phyloP scores from a whole-genome alignment of 495 filamentous ascomycete species.

The Tuber indicum region DNA sequence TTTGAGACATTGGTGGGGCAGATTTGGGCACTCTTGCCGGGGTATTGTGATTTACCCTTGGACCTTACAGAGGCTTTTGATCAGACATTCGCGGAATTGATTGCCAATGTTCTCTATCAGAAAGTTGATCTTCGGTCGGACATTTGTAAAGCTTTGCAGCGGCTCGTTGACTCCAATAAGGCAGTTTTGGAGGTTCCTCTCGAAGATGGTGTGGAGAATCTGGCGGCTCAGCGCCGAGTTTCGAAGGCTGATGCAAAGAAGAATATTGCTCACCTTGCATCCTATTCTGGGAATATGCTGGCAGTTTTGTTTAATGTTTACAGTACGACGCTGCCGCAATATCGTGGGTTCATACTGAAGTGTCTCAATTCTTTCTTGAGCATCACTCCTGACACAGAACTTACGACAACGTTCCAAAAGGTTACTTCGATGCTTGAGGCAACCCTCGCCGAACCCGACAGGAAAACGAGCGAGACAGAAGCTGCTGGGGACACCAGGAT shows the following conservation, averaged over 20 bases:
- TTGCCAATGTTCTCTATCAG: slow-evolving; percentile 86
- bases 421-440: slow-evolving; percentile 76
- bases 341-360: slow-evolving; percentile 77
- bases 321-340: slow-evolving; percentile 87
- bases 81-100: slow-evolving; percentile 80
- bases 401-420: slow-evolving; percentile 77
- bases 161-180: slow-evolving; percentile 85
- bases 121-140: slow-evolving; percentile 80
- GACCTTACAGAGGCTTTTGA: slow-evolving; percentile 74
- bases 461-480: slow-evolving; percentile 55
- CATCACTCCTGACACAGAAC: slow-evolving; percentile 66
- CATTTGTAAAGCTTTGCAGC: slow-evolving; percentile 75
- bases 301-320: slow-evolving; percentile 98
- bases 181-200: slow-evolving; percentile 56
- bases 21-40: slow-evolving; percentile 89
- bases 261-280: slow-evolving; percentile 70
- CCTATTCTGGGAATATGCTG: slow-evolving; percentile 76
- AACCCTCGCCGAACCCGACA: slow-evolving; percentile 58
- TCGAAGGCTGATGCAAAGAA: slow-evolving; percentile 65
- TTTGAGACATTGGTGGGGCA: slow-evolving; percentile 94
- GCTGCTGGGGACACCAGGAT: slow-evolving; percentile 51
- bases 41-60: slow-evolving; percentile 85
- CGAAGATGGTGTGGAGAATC: slow-evolving; percentile 55
- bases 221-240: slow-evolving; percentile 64
- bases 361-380: slow-evolving; percentile 92